Base-by-base conservation (phyloP, 345 rosid species). In the Brassica rapa region DNA sequence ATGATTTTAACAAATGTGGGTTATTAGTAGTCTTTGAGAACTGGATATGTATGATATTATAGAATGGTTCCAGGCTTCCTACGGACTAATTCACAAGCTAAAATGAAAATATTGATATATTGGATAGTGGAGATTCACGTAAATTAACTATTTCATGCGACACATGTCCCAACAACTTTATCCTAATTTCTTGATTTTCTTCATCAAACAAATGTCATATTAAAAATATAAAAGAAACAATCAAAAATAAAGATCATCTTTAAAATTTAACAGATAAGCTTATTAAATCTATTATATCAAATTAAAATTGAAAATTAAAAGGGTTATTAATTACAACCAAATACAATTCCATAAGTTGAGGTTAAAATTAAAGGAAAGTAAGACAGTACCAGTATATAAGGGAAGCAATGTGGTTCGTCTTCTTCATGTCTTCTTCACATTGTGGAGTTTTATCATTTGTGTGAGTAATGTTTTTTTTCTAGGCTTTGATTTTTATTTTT, bases 381-480 rank as follows among this genome's bases (percentile, higher is more conserved):
- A 56, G 29, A 15, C 27, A 12, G 9, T 59, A 29, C 33, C 24
- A 55, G 0, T 3, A 19, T 56, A 19, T 30, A 73, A 19, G 66
- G n/a, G 4, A 66, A 24, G 3, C 0, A 67, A 39, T 39, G 8
- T 19, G 1, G 3, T 4, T 9, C 49, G 6, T 76, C 33, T 43
- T 76, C 68, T 66, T 55, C 46, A 19, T 56, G 25, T 49, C 37
- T 23, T 2, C 12, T 57, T 5, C 24, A 59, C 49, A 25, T 43
- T 46, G 16, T 53, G 33, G 2, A 19, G 37, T 19, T 72, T 73
- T 0, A 63, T 63, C 57, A 10, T 16, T 19, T 1, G 25, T 11
- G 66, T 65, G 57, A 53, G 64, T 53, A 27, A 49, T 73, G n/a
- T 55, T 8, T 32, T 55, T 15, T 61, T 11, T 41, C 56, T 59